Conservation (phyloP, 2,329 filamentous ascomycete genomes). For the Ophiostoma novo-ulmi region DNA sequence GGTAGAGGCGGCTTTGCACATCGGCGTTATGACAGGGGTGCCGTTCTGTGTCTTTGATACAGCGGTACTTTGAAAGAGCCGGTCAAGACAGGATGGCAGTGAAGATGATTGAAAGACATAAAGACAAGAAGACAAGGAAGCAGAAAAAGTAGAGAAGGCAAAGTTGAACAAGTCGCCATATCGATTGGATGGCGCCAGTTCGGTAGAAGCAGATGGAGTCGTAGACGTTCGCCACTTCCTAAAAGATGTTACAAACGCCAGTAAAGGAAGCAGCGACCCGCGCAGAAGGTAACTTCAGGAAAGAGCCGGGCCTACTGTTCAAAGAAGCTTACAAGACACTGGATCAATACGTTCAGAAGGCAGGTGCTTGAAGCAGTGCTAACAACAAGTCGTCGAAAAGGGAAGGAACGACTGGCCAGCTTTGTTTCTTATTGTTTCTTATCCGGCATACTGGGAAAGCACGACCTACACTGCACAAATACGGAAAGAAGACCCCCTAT, state of each 20-base stretch:
- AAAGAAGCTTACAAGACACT: background rate
- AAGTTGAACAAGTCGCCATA: background rate
- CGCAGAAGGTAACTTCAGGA: background rate
- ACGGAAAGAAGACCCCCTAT: background rate
- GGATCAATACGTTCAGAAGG: conserved; percentile 3
- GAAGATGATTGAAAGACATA: background rate
- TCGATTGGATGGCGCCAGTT: conserved; percentile 20
- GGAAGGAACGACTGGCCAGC: background rate
- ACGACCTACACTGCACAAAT: background rate
- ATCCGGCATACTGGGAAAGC: background rate
- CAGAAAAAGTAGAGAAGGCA: background rate
- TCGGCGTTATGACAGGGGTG: background rate
- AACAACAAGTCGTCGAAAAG: background rate
- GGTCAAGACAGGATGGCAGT: background rate
- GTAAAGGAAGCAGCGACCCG: conserved; percentile 1
- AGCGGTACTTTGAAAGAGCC: background rate
- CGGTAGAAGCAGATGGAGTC: background rate
- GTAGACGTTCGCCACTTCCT: conserved; percentile 15
- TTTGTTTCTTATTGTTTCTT: background rate
- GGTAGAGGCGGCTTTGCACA: conserved; percentile 9
- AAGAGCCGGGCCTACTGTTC: background rate
- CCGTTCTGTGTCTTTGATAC: background rate
- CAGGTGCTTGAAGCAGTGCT: background rate
- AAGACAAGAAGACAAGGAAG: background rate
- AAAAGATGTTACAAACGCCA: background rate